Percentiles rank a stretch among this genome's conserved stretches.
Evolutionary conservation across 345 rosid genomes (phyloP).

Genomic region (Eucalyptus cladocalyx): DNA sequence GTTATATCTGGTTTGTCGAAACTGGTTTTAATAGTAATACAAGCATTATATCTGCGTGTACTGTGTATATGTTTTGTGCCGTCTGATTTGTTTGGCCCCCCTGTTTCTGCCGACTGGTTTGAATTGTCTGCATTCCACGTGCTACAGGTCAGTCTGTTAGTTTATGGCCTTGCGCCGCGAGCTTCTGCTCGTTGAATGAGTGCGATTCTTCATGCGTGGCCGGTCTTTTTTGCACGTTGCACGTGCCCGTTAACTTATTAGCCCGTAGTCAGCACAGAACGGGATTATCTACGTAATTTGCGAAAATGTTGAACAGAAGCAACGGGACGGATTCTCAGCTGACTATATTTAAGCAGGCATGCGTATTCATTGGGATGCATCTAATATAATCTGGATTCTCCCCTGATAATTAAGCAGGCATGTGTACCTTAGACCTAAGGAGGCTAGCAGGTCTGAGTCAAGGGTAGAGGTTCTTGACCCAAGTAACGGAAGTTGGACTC

Average conservation of each 20-base stretch:
- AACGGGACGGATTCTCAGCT: not conserved
- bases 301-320: not conserved
- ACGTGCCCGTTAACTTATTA: not conserved
- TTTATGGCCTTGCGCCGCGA: not conserved
- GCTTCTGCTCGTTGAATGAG: not conserved
- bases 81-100: not conserved
- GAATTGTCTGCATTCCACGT: not conserved
- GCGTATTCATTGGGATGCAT: not conserved
- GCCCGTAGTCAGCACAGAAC: not conserved
- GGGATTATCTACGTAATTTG: not conserved
- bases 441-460: not conserved
- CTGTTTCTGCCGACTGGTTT: not conserved
- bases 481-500: not conserved
- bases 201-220: not conserved
- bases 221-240: not conserved
- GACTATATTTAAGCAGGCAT: not conserved
- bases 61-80: not conserved
- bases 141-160: not conserved
- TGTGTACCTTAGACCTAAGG: not conserved
- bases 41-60: not conserved
- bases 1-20: not conserved
- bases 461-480: not conserved
- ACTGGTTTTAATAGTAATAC: not conserved
- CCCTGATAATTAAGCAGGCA: not conserved
- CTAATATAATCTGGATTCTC: not conserved